Conservation (phyloP, 163 green algal genomes). For the Volvox carteri region DNA sequence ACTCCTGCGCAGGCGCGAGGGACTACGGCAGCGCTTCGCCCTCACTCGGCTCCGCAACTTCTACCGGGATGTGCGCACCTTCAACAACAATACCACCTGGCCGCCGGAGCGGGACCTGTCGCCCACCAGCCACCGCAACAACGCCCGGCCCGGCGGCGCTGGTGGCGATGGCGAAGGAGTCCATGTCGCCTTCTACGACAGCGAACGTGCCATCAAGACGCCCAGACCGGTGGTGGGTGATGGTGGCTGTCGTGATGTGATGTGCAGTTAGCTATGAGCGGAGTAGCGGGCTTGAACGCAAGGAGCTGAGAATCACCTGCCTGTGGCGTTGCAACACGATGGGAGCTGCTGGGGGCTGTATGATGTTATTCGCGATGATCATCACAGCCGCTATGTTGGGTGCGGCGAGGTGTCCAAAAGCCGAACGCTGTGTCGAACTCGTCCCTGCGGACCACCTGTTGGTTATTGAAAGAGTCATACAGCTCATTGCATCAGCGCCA, state of each 20-base stretch:
- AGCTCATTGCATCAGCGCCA: no score
- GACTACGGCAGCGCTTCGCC: constrained; percentile 51
- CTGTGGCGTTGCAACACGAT: no score
- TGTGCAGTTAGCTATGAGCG: no score
- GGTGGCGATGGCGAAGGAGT: constrained; percentile 12
- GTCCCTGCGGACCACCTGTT: no score
- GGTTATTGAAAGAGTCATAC: no score
- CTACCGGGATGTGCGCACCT: constrained; percentile 61
- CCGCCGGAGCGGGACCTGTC: constrained; percentile 48
- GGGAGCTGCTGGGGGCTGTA: no score
- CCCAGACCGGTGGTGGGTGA: constrained; percentile 42
- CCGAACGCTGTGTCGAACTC: no score
- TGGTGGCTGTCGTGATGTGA: not conserved
- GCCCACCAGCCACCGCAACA: constrained; percentile 18
- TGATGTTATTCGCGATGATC: no score
- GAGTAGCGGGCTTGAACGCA: no score
- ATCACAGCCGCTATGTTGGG: no score
- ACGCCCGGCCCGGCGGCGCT: not conserved
- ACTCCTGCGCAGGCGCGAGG: constrained; percentile 53
- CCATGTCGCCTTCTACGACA: constrained; percentile 57
- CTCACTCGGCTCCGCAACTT: constrained; percentile 58
- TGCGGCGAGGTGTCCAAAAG: no score
- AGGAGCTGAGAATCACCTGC: no score
- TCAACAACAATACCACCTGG: constrained; percentile 60
- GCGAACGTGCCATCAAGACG: constrained; percentile 52